Conservation (phyloP, 2,329 filamentous ascomycete species). For the Mycocentrospora acerina region DNA sequence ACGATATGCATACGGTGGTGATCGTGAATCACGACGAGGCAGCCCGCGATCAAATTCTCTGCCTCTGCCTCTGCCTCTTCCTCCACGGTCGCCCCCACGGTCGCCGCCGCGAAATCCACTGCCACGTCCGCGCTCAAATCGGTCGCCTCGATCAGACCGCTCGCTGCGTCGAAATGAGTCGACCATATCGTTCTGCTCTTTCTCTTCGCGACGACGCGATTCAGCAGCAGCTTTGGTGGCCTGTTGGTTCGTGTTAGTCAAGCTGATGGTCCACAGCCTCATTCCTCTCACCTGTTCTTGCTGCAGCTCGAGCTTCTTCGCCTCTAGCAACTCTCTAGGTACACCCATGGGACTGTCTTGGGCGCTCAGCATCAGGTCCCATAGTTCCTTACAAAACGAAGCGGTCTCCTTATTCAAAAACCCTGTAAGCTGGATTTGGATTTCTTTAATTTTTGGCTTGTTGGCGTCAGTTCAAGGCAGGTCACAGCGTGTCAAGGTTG, state of each 20-base stretch:
- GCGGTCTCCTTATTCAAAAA: constrained; percentile 93
- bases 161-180: constrained; percentile 68
- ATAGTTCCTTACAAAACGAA: constrained; percentile 88
- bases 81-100: constrained; percentile 48
- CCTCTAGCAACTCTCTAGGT: constrained; percentile 89
- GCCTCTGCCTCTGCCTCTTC: constrained; percentile 35
- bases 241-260: constrained; percentile 54
- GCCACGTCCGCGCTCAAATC: constrained; percentile 39
- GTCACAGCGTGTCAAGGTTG: not conserved
- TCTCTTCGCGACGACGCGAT: constrained; percentile 67
- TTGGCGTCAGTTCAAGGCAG: constrained; percentile 15
- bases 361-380: constrained; percentile 87
- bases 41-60: constrained; percentile 54
- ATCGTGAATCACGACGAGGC: constrained; percentile 52
- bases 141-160: constrained; percentile 39
- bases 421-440: constrained; percentile 92
- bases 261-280: not conserved
- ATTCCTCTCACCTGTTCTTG: constrained; percentile 76
- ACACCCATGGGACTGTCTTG: constrained; percentile 87
- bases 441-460: constrained; percentile 90
- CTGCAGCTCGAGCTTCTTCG: constrained; percentile 92
- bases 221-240: constrained; percentile 80
- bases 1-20: constrained; percentile 45
- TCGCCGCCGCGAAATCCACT: constrained; percentile 49
- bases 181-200: constrained; percentile 64